Conservation (phyloP, 2,329 filamentous ascomycete species). For the Aspergillus sp. region DNA sequence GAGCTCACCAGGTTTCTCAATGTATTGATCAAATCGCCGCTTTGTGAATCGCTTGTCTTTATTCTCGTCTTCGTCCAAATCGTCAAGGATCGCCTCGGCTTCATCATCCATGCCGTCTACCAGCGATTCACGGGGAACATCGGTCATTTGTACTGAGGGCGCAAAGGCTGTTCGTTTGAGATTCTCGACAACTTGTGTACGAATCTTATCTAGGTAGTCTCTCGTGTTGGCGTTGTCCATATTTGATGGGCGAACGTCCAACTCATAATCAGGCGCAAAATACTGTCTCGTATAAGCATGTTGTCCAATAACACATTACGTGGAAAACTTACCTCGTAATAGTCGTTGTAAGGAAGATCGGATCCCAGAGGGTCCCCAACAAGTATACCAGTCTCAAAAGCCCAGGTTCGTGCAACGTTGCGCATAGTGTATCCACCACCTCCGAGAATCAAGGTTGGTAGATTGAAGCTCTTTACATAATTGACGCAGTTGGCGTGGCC, state of each 20-base stretch:
- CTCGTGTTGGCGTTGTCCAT: constrained; percentile 71
- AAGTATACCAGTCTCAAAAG: constrained; percentile 72
- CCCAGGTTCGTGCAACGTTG: constrained; percentile 63
- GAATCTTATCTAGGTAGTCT: constrained; percentile 69
- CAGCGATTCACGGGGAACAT: constrained; percentile 58
- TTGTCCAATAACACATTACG: background rate
- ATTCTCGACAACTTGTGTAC: constrained; percentile 65
- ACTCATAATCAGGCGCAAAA: constrained; percentile 68
- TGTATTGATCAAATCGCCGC: constrained; percentile 76
- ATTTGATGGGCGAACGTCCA: constrained; percentile 68
- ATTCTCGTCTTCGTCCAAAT: constrained; percentile 80
- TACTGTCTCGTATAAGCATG: constrained; percentile 50
- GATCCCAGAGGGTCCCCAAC: constrained; percentile 79
- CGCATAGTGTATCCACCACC: constrained; percentile 71
- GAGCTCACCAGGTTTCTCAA: constrained; percentile 75
- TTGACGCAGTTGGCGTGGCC: constrained; percentile 70
- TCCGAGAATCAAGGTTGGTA: constrained; percentile 65
- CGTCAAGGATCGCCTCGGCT: constrained; percentile 63
- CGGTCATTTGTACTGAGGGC: constrained; percentile 65
- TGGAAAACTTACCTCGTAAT: constrained; percentile 65
- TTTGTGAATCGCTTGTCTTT: constrained; percentile 80
- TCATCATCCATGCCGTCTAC: constrained; percentile 62
- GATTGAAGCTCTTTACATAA: constrained; percentile 66
- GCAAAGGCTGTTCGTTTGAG: constrained; percentile 62
- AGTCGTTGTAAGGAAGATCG: constrained; percentile 93